Evolutionary conservation across 208 protist genomes (phyloP).

Genomic region (Acanthamoeba royreba): DNA sequence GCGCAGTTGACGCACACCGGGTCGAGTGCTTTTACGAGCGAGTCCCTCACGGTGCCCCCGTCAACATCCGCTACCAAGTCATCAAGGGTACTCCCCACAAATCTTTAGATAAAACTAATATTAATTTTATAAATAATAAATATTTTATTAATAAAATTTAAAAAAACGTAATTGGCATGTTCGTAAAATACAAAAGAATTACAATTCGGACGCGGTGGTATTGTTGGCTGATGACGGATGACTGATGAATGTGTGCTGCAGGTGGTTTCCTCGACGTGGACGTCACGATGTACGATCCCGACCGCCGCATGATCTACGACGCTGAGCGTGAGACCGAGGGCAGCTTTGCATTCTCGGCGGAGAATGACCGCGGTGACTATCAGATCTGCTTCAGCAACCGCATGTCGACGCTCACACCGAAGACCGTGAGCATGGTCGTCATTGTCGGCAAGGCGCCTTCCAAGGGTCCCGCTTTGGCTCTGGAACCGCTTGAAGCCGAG

Average conservation of each 20-base stretch:
- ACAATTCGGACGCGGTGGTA: too few species aligned
- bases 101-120: too few species aligned
- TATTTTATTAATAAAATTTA: too few species aligned
- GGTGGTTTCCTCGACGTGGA: conserved; percentile 62
- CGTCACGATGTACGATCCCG: background rate
- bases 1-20: conserved; percentile 57
- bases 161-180: too few species aligned
- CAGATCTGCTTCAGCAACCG: conserved; percentile 66
- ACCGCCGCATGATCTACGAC: conserved; percentile 8
- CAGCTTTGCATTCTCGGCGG: conserved; percentile 43
- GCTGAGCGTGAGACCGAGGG: conserved; percentile 50
- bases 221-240: too few species aligned
- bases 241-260: background rate
- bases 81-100: conserved; percentile 28
- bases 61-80: conserved; percentile 63
- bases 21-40: conserved; percentile 66
- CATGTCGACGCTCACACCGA: conserved; percentile 67
- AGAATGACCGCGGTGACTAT: conserved; percentile 30
- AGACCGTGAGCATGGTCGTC: conserved; percentile 55
- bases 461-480: background rate
- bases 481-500: background rate
- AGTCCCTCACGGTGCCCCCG: background rate
- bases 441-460: background rate
- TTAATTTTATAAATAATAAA: too few species aligned
- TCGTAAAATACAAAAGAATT: too few species aligned